Conservation (phyloP, 345 rosid genomes). For the Clausena lansium region DNA sequence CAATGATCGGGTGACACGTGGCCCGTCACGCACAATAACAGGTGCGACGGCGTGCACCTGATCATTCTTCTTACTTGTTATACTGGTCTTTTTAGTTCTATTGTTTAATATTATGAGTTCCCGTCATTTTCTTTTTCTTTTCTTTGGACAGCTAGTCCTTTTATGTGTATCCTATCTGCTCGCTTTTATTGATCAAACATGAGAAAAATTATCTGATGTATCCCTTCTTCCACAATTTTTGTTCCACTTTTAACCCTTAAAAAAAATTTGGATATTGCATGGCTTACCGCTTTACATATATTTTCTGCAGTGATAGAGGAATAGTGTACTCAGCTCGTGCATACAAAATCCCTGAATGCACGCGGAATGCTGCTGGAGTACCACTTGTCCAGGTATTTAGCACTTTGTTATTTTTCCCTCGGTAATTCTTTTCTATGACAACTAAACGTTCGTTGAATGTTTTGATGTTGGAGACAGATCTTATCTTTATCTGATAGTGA, state of each 20-base stretch:
- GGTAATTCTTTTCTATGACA: neutral
- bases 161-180: neutral
- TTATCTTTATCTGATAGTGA: constrained; percentile 86
- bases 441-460: constrained; percentile 10
- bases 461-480: constrained; percentile 50
- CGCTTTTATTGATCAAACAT: no score
- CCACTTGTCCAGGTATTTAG: constrained; percentile 80
- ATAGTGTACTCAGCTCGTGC: constrained; percentile 93
- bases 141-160: neutral
- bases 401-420: neutral
- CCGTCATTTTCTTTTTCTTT: neutral
- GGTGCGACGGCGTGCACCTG: no score
- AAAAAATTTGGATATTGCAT: neutral
- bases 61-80: no score
- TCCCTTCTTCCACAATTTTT: neutral
- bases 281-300: constrained; percentile 12
- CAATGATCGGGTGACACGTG: no score
- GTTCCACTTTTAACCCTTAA: no score
- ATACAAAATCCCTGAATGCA: constrained; percentile 89
- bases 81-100: no score
- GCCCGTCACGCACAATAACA: no score
- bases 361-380: constrained; percentile 87
- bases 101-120: neutral
- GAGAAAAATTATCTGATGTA: neutral
- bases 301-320: constrained; percentile 69